Base-by-base conservation (phyloP, 169 alveolate species). In the Plasmodium fragile region DNA sequence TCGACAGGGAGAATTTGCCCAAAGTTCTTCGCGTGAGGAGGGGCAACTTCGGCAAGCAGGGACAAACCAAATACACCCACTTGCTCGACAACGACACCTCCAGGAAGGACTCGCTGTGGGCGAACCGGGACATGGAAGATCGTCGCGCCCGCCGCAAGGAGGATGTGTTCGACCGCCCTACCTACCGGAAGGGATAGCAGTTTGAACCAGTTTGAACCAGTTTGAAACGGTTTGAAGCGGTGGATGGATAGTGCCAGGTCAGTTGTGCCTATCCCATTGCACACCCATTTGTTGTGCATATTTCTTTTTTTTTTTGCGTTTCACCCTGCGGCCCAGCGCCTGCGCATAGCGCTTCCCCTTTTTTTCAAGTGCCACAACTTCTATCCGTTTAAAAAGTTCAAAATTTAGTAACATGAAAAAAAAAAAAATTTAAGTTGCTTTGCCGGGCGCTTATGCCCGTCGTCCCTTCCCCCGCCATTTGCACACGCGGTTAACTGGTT, bases 41-140 rank as follows among this genome's bases (percentile, higher is more conserved):
- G n/a, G 98, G 99, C 18, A 96, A 97, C 71, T 96, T 95, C 30
- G 99, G 99, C 22, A 97, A 96, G 92, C 97, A 97, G 87, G 99
- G 99, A 13, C 99, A 97, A 70, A 96, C 98, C 36, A 98, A 98
- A 93, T 98, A 98, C 96, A 98, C 99, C 45, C 99, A 98, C 95
- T 95, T 98, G 79, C 97, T 98, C 55, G 98, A 97, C 92, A 99
- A 97, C 71, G 99, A 98, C 84, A 98, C 99, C n/a, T 98, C 99
- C 53, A 73, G 79, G 80, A 85, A 85, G 69, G 85, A 85, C 79
- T 85, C 93, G n/a, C 36, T 85, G 11, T 85, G 93, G 93, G 59
- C 59, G 13, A 85, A 85, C 69, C 43, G n/a, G 28, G 52, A 85
- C 13, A 2, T 45, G 39, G 30, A 73, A 30, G 41, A 18, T 6